Base-by-base conservation (phyloP, 441 rosid genomes). In the Gossypium aridum region DNA sequence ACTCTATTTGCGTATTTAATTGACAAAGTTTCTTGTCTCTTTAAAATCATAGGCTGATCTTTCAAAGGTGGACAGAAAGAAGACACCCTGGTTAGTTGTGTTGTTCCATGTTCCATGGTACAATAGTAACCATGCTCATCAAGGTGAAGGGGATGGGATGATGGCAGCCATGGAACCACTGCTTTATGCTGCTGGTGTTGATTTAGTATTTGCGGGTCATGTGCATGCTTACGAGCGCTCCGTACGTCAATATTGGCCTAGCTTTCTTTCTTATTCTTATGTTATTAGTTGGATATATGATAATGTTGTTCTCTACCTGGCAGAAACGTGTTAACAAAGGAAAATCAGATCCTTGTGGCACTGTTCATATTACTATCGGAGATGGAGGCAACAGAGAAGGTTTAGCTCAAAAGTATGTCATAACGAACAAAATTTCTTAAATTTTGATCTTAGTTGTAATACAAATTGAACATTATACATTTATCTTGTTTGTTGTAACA, bases 331-430 rank as follows among this genome's bases (percentile, higher is more conserved):
- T 92, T 39, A 73, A 83, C 79, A 83, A 85, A 49, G 94, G 97
- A 82, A 91, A 75, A 64, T 82, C 85, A 47, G 92, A 92, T 84
- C 86, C 82, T 12, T 93, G 98, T 70, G 98, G 99, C 74, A 78
- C 94, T 2, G 83, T 96, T 60, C 94, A 96, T 86, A 89, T 93
- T 79, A 96, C 99, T 1, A 89, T 96, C 17, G 98, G 98, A 3
- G 99, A 96, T 83, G 99, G 99, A 75, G 99, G 99, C 73, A 96
- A 96, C 83, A 82, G 84, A 86, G 98, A 96, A 88, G 98, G 99
- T 56, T 76, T 93, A 80, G 99, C 98, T 75, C 85, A 73, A 54
- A 85, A 77, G 99, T 95, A 90, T 66, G 88, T 69, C 72, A 74
- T 61, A 34, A 34, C 9, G 4, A 34, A 7, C 43, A 34, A 34